These are phyloP conservation scores for Corymbia calophylla DNA, from an alignment of 441 rosid genomes.

Conservation along the genomic window DNA sequence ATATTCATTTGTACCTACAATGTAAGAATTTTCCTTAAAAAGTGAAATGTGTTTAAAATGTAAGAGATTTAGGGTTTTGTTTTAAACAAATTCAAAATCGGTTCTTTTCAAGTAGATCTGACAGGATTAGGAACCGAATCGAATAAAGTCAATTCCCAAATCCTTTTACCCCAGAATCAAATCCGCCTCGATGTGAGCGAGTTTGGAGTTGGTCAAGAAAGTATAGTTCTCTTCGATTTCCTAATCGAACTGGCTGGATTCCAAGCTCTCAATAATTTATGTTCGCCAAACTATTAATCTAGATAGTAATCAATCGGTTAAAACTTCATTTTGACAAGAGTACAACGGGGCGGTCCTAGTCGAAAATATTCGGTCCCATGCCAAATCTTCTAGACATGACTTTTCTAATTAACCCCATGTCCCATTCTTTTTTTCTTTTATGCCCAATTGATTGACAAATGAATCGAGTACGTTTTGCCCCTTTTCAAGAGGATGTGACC, in stretches of 20 bases:
- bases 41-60: neutral
- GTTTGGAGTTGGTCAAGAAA: too few relatives aligned
- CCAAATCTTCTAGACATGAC: neutral
- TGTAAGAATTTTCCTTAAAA: neutral
- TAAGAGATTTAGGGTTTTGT: neutral
- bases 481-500: neutral
- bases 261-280: neutral
- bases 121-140: neutral
- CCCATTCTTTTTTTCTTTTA: neutral
- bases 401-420: neutral
- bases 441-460: neutral
- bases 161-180: neutral
- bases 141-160: neutral
- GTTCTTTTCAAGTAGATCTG: neutral
- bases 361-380: neutral
- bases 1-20: neutral
- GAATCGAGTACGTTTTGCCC: neutral
- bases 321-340: neutral
- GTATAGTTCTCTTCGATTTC: neutral
- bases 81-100: rapidly evolving
- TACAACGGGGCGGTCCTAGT: neutral
- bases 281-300: neutral
- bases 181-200: neutral
- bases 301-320: neutral
- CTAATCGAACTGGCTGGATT: neutral